Base-by-base conservation (phyloP, 169 alveolate genomes). In the Ophryocystis elektroscirrha region DNA sequence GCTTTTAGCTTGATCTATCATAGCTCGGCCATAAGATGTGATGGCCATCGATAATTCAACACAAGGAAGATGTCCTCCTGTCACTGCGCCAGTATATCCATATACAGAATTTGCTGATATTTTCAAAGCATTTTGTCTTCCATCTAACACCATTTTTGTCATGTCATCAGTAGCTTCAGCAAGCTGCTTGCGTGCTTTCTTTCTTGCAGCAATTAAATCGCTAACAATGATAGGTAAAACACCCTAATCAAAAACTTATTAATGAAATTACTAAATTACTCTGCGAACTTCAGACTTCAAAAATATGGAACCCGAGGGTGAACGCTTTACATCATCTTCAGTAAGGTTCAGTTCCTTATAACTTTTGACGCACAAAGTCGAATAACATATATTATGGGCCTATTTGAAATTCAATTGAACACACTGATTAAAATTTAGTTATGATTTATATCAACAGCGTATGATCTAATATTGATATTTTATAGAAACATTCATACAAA, bases 11-110 rank as follows among this genome's bases (percentile, higher is more conserved):
- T 48, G 58, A 6, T 57, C 91, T 45, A 93, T 93, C 96, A 93
- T 89, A 36, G 68, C 58, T 41, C 97, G 75, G 0, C 99, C 97
- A 51, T 81, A 89, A 0, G 97, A 79, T 5, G 97, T 89, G 29
- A 93, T 92, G 32, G 96, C 76, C 15, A 90, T 73, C 16, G 94
- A 83, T 18, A 93, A 84, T 53, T 81, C 95, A 15, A 93, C 62
- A 59, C 99, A 89, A 1, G 97, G 97, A 22, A 93, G 66, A 59
- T 79, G 83, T 0, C 99, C 99, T 1, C 87, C 90, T 30, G 85
- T 60, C 12, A 79, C 64, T 2, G 99, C 97, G 5, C 99, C 99
- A 6, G 99, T 94, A 59, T 85, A 91, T 4, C 99, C 99, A 76
- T 94, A 94, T 20, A 94, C 98, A 18, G 97, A 85, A 76, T 94